Evolutionary conservation across 2,329 filamentous ascomycete species (phyloP).

Genomic region (Nectriaceae sp.): DNA sequence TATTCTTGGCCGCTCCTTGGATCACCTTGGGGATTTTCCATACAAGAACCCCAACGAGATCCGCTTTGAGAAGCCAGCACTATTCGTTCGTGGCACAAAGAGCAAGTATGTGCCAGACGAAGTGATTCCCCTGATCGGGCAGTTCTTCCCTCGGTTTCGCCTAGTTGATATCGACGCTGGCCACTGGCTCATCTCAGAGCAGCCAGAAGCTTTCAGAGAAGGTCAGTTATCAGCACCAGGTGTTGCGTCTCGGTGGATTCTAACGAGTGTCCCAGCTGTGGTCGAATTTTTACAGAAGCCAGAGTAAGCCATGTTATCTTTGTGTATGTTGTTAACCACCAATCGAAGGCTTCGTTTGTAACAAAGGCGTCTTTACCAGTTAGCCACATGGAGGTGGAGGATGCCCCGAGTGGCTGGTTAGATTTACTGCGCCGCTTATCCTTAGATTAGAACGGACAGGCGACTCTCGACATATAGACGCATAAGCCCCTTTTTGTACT

Average conservation of each 20-base stretch:
- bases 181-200: slow-evolving; percentile 90
- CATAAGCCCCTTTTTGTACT: too few relatives aligned
- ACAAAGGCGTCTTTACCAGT: too few relatives aligned
- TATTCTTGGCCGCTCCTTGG: slow-evolving; percentile 66
- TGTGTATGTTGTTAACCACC: too few relatives aligned
- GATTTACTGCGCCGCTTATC: too few relatives aligned
- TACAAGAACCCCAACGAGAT: slow-evolving; percentile 70
- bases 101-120: slow-evolving; percentile 83
- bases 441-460: too few relatives aligned
- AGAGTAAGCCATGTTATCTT: too few relatives aligned
- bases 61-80: slow-evolving; percentile 73
- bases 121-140: slow-evolving; percentile 73
- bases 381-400: too few relatives aligned
- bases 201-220: slow-evolving; percentile 75
- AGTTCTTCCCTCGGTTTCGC: slow-evolving; percentile 79
- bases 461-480: too few relatives aligned
- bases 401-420: too few relatives aligned
- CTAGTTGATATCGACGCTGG: slow-evolving; percentile 75
- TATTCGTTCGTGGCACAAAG: slow-evolving; percentile 78
- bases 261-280: slow-evolving; percentile 48
- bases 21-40: slow-evolving; percentile 85
- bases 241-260: background rate
- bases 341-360: too few relatives aligned
- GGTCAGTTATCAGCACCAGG: slow-evolving; percentile 53
- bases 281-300: slow-evolving; percentile 60